phyloP scores from a whole-genome alignment of 1,284 basidiomycete species.

The Pseudozyma sp. region DNA sequence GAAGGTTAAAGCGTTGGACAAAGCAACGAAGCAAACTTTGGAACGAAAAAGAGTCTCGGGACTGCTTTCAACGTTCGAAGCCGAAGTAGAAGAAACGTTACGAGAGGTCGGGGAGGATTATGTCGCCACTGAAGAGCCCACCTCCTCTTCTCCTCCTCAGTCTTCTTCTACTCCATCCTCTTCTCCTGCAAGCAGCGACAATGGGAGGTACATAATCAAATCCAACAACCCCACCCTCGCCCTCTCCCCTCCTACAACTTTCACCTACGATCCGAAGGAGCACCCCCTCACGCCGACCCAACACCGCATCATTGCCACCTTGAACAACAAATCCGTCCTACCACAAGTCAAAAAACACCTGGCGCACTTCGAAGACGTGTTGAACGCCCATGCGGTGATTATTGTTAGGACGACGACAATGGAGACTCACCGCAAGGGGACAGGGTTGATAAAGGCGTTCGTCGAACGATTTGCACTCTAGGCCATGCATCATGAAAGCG shows the following conservation, averaged over 20 bases:
- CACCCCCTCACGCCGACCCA: constrained; percentile 30
- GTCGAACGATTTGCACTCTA: constrained; percentile 24
- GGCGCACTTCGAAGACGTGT: constrained; percentile 46
- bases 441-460: constrained; percentile 21
- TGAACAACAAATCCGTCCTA: constrained; percentile 34
- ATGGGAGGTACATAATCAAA: not conserved
- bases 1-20: constrained; percentile 7
- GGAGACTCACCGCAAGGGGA: constrained; percentile 38
- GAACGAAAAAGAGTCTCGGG: constrained; percentile 18
- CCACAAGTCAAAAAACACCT: constrained; percentile 49
- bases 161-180: constrained; percentile 1
- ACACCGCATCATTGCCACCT: constrained; percentile 24
- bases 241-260: not conserved
- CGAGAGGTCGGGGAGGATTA: constrained; percentile 34
- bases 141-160: not conserved
- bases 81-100: constrained; percentile 26
- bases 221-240: constrained; percentile 11
- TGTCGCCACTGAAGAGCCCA: constrained; percentile 1
- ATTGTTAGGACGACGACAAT: constrained; percentile 40
- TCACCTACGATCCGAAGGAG: constrained; percentile 2
- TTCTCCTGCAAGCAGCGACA: not conserved
- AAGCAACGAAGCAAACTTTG: constrained; percentile 3
- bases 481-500: not conserved
- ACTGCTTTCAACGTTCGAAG: constrained; percentile 19
- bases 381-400: constrained; percentile 59